phyloP scores from a whole-genome alignment of 2,329 filamentous ascomycete species.

The Cladosporium sphaerospermum region DNA sequence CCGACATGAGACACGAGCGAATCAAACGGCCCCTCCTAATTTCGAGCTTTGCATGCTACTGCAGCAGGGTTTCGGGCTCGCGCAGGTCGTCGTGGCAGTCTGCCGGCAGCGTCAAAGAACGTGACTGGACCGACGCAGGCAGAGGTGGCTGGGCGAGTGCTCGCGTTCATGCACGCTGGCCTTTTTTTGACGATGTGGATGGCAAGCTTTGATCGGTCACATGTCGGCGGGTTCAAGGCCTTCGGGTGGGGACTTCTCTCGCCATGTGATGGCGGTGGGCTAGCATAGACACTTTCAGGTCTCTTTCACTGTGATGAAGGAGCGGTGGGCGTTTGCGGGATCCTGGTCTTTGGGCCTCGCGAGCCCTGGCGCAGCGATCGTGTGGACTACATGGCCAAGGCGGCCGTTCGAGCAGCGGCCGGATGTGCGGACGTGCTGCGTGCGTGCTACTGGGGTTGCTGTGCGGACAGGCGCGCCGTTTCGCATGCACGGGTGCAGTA shows the following conservation, averaged over 20 bases:
- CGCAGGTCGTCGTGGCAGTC: background rate
- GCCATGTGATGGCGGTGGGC: too few species aligned
- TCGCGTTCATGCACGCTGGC: too few species aligned
- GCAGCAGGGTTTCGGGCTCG: background rate
- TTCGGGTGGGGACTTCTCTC: too few species aligned
- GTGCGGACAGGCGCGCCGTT: constrained; percentile 2
- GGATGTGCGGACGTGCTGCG: background rate
- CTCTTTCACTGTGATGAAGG: too few species aligned
- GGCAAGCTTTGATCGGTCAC: background rate
- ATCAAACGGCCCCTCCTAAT: background rate
- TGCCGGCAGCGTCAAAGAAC: too few species aligned
- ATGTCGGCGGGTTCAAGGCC: background rate
- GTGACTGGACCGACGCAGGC: too few species aligned
- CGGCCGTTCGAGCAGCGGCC: background rate
- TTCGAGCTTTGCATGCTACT: background rate
- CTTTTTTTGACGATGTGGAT: too few species aligned
- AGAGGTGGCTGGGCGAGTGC: too few species aligned
- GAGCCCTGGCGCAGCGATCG: constrained; percentile 4
- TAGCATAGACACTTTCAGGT: too few species aligned
- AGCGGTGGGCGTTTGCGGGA: too few species aligned
- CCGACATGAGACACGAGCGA: background rate
- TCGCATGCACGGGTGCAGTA: background rate
- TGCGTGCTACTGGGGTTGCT: background rate
- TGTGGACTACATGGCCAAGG: constrained; percentile 1
- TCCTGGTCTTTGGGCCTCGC: background rate